Evolutionary conservation across 768 basidiomycete species (phyloP).

Genomic region (Termitomyces sp.): DNA sequence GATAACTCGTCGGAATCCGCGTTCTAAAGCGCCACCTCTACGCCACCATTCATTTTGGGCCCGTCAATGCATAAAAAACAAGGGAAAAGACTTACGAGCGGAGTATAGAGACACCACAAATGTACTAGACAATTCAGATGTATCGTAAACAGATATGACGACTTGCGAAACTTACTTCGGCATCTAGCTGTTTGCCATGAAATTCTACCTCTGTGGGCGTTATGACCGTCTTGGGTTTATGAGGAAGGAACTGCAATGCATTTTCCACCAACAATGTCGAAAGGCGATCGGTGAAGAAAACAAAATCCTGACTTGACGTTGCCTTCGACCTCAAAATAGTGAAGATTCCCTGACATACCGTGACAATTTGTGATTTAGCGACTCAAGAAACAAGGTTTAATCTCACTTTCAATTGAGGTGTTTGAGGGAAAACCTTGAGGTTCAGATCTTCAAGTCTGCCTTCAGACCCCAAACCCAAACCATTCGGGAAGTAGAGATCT

Average conservation of each 20-base stretch:
- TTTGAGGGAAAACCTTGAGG: conserved; percentile 68
- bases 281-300: conserved; percentile 88
- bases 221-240: conserved; percentile 49
- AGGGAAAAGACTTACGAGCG: conserved; percentile 64
- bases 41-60: conserved; percentile 8
- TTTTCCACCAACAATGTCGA: conserved; percentile 82
- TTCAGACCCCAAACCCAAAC: conserved; percentile 26
- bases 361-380: background rate
- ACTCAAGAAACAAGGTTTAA: background rate
- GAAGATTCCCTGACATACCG: conserved; percentile 67
- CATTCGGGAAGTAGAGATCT: conserved; percentile 31
- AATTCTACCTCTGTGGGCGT: conserved; percentile 63
- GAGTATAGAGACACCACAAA: conserved; percentile 88
- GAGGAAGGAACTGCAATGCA: conserved; percentile 82
- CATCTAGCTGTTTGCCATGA: conserved; percentile 59
- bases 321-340: conserved; percentile 76
- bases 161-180: conserved; percentile 42
- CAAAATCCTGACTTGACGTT: conserved; percentile 81
- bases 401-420: conserved; percentile 73
- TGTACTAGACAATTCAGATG: conserved; percentile 38
- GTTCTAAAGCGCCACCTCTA: conserved; percentile 88
- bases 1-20: conserved; percentile 85
- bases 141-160: background rate
- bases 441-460: conserved; percentile 40
- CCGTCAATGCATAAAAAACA: background rate